These are phyloP conservation scores for Microdochium nivale DNA, from an alignment of 2,329 filamentous ascomycete genomes.

Conservation along the genomic window DNA sequence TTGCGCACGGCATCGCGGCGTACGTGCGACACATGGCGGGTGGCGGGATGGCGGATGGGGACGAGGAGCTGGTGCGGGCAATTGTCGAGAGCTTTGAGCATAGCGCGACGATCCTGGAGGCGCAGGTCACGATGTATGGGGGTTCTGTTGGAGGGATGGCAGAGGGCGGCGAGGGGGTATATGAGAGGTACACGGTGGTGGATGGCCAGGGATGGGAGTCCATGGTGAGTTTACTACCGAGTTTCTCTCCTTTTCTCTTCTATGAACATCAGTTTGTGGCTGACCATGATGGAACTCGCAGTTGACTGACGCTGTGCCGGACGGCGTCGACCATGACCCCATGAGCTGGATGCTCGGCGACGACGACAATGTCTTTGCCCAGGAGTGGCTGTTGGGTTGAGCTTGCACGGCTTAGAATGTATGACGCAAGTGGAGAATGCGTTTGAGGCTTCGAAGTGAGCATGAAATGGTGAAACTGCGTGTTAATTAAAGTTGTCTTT, in stretches of 20 bases:
- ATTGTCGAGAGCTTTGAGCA: background rate
- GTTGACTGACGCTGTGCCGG: background rate
- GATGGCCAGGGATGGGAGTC: background rate
- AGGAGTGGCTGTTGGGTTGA: background rate
- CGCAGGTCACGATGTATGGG: background rate
- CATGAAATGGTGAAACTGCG: no score
- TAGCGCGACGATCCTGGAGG: background rate
- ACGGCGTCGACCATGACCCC: background rate
- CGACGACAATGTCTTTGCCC: background rate
- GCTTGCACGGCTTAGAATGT: no score
- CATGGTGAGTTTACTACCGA: background rate
- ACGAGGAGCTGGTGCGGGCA: background rate
- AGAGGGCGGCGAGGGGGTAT: background rate
- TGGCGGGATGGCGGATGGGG: background rate
- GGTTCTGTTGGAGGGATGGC: background rate
- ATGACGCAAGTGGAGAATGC: no score
- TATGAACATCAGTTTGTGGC: background rate
- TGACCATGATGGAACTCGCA: background rate
- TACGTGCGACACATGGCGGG: background rate
- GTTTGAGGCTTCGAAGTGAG: no score
- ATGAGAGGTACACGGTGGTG: background rate
- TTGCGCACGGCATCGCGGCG: conserved; percentile 12
- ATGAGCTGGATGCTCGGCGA: background rate
- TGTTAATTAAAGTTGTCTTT: no score
- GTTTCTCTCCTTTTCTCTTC: background rate